These are phyloP conservation scores for Boletus sp. DNA, from an alignment of 768 basidiomycete species.

Conservation along the genomic window DNA sequence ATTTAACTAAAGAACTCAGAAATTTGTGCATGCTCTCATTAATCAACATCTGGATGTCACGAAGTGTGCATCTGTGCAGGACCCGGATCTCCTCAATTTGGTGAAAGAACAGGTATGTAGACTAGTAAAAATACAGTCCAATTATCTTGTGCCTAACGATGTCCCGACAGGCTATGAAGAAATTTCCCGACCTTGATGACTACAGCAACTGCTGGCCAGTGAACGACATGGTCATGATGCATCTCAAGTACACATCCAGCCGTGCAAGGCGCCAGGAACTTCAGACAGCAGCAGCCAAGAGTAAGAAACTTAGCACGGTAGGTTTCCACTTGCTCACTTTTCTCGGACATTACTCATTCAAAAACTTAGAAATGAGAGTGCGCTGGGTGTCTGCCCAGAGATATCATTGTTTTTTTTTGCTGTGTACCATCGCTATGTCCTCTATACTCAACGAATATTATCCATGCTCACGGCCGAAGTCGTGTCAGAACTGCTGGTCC, in stretches of 20 bases:
- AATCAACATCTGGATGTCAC: conserved; percentile 2
- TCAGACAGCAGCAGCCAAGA: neutral
- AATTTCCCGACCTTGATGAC: conserved; percentile 6
- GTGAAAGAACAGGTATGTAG: neutral
- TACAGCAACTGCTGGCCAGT: conserved; percentile 7
- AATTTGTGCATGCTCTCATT: neutral
- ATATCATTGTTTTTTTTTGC: no score
- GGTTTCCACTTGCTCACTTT: no score
- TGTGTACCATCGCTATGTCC: no score
- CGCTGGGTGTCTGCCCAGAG: no score
- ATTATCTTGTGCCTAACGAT: neutral
- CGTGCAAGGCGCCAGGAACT: neutral
- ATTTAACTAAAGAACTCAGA: neutral
- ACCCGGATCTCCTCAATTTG: neutral
- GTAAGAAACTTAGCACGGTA: no score
- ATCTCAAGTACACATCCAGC: conserved; percentile 6
- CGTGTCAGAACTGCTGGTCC: conserved; percentile 48
- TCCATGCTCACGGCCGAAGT: conserved; percentile 49
- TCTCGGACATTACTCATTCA: no score
- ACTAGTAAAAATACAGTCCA: neutral
- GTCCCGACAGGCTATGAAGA: neutral
- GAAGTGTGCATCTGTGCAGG: conserved; percentile 7
- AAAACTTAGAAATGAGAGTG: no score
- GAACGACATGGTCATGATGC: conserved; percentile 10
- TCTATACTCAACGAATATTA: no score